Percentiles rank a stretch among this genome's conserved stretches.
phyloP scores from a whole-genome alignment of 495 filamentous ascomycete genomes.

The Cercophora newfieldiana region DNA sequence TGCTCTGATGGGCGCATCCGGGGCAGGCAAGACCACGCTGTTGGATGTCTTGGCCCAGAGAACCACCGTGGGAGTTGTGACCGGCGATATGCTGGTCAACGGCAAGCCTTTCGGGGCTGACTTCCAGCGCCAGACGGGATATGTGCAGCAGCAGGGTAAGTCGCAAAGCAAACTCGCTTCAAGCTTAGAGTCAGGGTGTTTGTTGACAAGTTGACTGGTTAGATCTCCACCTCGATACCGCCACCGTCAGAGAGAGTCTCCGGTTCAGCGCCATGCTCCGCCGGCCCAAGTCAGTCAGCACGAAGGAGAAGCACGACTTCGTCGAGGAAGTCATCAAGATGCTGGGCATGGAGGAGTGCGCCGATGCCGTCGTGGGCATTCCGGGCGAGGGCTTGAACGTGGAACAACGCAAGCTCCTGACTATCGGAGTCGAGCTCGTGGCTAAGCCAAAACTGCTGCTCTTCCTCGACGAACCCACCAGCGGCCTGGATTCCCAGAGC shows the following conservation, averaged over 20 bases:
- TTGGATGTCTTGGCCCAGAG: constrained; percentile 71
- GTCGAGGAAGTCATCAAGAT: constrained; percentile 88
- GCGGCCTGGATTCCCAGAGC: constrained; percentile 80
- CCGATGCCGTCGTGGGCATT: constrained; percentile 82
- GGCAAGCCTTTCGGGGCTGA: constrained; percentile 64
- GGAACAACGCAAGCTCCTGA: constrained; percentile 63
- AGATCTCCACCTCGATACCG: constrained; percentile 76
- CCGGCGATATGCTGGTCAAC: constrained; percentile 74
- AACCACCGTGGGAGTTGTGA: constrained; percentile 66
- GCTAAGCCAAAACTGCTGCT: constrained; percentile 78
- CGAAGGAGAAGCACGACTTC: constrained; percentile 73
- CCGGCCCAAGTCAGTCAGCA: constrained; percentile 65
- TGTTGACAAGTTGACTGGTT: background rate
- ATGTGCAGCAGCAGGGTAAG: constrained; percentile 85
- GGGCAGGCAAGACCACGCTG: constrained; percentile 74
- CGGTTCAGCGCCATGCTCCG: constrained; percentile 77
- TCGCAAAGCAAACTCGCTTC: no score
- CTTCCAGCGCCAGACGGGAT: constrained; percentile 83
- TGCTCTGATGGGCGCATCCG: constrained; percentile 79
- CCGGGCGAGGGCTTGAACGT: constrained; percentile 61
- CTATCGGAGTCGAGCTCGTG: constrained; percentile 89
- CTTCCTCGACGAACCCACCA: constrained; percentile 78
- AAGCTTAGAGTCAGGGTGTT: no score
- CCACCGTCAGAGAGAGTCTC: constrained; percentile 80
- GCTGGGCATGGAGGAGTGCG: constrained; percentile 77